Base-by-base conservation (phyloP, 495 filamentous ascomycete species). In the Xylaria flabelliformis region DNA sequence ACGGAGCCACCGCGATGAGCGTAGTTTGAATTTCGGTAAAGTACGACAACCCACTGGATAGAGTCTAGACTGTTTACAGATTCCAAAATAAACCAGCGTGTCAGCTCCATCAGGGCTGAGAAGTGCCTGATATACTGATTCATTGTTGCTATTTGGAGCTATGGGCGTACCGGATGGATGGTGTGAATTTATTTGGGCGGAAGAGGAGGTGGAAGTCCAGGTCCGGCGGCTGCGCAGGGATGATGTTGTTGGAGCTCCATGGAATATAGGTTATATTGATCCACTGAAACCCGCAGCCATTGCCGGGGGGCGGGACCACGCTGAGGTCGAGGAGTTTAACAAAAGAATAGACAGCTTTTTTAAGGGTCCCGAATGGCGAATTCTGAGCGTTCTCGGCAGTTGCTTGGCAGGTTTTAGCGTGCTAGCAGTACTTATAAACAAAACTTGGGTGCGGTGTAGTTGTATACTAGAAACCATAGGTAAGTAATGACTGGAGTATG, bases 101-200 rank as follows among this genome's bases (percentile, higher is more conserved):
- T 71, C 69, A 55, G 69, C 59, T 41, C 48, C 48, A 55, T 34
- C 15, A 44, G 48, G 56, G 69, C 59, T 71, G 69, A 70, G 58
- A 71, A 41, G 56, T 56, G 61, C 26, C 64, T 48, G 59, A 55
- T 36, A 64, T 39, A 64, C 69, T 24, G 69, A 19, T 42, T 39
- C 19, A 50, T 56, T 41, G 61, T 64, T 71, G 46, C 69, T 71
- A 71, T 71, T 71, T 64, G 69, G 59, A 64, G 69, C 19, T 48
- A 64, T 51, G 58, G 58, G n/a, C 68, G 68, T 36, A 32, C 58
- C 58, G 42, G 56, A 70, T 46, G 68, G 19, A 29, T 29, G 26
- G 19, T 19, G 56, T 26, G 58, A 64, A 62, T 69, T 69, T 26
- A 56, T 46, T 46, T 50, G 68, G 29, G 36, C 10, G 34, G 32